A percentile compares a stretch with the other conserved stretches of the same genome.
Evolutionary conservation across 1,284 basidiomycete genomes (phyloP).

Genomic region (Ustanciosporium gigantosporum): DNA sequence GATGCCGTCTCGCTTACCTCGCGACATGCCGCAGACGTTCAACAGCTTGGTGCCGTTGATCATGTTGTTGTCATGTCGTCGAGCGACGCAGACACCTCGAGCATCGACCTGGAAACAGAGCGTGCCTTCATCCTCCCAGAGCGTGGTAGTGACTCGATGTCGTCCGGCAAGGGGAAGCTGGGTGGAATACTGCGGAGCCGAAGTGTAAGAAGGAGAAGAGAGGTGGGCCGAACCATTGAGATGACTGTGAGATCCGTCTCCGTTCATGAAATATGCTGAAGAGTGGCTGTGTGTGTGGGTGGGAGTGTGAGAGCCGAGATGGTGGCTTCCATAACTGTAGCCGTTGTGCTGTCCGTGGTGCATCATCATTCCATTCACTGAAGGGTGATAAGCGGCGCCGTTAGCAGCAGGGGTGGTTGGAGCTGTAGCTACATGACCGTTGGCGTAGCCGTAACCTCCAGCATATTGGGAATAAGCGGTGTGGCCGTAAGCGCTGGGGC

Average conservation of each 20-base stretch:
- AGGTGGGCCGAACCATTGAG: constrained; percentile 37
- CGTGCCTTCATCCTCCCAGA: constrained; percentile 61
- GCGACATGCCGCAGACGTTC: constrained; percentile 60
- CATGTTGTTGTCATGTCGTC: constrained; percentile 61
- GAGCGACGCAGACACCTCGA: constrained; percentile 58
- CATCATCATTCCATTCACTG: constrained; percentile 45
- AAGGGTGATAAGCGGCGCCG: constrained; percentile 25
- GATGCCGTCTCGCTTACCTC: constrained; percentile 60
- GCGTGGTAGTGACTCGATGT: constrained; percentile 59
- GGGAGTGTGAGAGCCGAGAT: constrained; percentile 39
- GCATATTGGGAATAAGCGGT: constrained; percentile 43
- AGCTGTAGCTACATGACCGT: constrained; percentile 35
- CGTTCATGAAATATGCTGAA: constrained; percentile 42
- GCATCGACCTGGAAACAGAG: constrained; percentile 61
- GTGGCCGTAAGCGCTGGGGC: constrained; percentile 42
- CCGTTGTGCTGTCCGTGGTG: constrained; percentile 41
- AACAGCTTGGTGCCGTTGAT: constrained; percentile 61
- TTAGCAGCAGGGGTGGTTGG: constrained; percentile 36
- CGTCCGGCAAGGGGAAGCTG: constrained; percentile 55
- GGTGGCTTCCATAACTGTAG: constrained; percentile 36
- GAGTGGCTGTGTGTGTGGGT: constrained; percentile 38
- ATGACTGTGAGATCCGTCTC: constrained; percentile 40
- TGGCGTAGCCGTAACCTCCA: constrained; percentile 38
- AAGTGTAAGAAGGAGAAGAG: constrained; percentile 48
- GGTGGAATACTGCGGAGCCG: constrained; percentile 53